Conservation (phyloP, 1,284 basidiomycete species). For the Ceratobasidium theobromae region DNA sequence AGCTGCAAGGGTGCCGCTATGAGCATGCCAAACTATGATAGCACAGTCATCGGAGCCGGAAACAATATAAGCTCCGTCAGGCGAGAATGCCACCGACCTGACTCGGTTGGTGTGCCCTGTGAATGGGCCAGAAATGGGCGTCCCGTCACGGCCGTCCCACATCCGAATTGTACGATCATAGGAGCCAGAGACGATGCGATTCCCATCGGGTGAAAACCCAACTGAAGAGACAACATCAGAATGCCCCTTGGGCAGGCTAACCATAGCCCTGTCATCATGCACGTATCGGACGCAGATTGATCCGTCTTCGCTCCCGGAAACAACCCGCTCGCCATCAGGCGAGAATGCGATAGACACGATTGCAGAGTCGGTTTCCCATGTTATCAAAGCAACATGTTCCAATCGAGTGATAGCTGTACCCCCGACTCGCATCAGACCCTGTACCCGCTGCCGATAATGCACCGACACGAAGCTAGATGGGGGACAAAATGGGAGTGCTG, state of each 20-base stretch:
- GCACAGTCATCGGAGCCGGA: constrained; percentile 13
- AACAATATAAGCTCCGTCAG: no score
- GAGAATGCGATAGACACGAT: constrained; percentile 16
- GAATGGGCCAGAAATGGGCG: background rate
- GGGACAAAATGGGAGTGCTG: no score
- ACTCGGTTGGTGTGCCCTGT: background rate
- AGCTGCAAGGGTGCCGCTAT: background rate
- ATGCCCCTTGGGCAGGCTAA: background rate
- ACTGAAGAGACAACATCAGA: background rate
- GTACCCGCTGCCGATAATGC: no score
- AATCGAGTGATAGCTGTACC: background rate
- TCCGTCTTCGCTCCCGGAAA: constrained; percentile 27
- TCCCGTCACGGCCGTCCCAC: constrained; percentile 8
- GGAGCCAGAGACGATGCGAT: no score
- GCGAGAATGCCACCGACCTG: background rate
- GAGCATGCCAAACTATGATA: constrained; percentile 12
- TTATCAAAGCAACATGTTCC: background rate
- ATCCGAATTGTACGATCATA: constrained; percentile 12
- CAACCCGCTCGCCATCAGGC: constrained; percentile 23
- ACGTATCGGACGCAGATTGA: constrained; percentile 13
- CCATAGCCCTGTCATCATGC: background rate
- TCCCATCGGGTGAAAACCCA: no score
- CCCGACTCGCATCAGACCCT: background rate
- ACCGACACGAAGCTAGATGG: no score
- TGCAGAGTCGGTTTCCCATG: no score